Base-by-base conservation (phyloP, 2,329 filamentous ascomycete species). In the Emergomyces orientalis region DNA sequence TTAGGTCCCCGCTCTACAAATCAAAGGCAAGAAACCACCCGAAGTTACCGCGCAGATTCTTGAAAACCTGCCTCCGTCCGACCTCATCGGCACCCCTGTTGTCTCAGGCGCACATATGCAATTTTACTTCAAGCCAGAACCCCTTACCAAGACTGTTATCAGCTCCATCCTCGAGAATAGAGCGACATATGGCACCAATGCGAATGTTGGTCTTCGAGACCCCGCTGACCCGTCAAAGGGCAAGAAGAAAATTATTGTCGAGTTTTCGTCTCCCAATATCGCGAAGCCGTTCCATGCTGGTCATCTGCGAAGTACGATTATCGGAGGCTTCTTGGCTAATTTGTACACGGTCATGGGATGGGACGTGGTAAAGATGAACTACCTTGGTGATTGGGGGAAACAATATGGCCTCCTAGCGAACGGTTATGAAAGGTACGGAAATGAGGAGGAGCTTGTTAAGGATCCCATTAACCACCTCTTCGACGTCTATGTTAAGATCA, bases 381-480 rank as follows among this genome's bases (percentile, higher is more conserved):
- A 87, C 72, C 79, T 87, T 4, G 85, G 85, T 65, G 85, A 88
- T 70, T 88, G 85, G 85, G 85, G 85, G 60, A 87, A 86, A 77
- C 85, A 87, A 72, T 87, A 86, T 65, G 85, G 85, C 69, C 78
- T 88, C 41, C 75, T 86, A 59, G 84, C 83, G 11, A 81, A 86
- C 63, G 85, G 85, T 1, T 88, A 84, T 71, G 81, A 85, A 69
- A 78, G 80, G 66, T 87, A 83, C 65, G 85, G 85, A 56, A 81
- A 77, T 64, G 84, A 87, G 72, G 82, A 85, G 66, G 80, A 82
- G 68, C 75, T 87, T 43, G 73, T 79, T 60, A 80, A 80, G 69
- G 84, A 87, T 70, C 84, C 85, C 0, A 86, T 87, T 68, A 84
- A 84, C 69, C 85, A 87, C 71, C 74, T 87, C 49, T 86, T 86